Percentiles rank a stretch among this genome's conserved stretches.
phyloP scores from a whole-genome alignment of 257 asterid species.

The Solanum tarapatanum region DNA sequence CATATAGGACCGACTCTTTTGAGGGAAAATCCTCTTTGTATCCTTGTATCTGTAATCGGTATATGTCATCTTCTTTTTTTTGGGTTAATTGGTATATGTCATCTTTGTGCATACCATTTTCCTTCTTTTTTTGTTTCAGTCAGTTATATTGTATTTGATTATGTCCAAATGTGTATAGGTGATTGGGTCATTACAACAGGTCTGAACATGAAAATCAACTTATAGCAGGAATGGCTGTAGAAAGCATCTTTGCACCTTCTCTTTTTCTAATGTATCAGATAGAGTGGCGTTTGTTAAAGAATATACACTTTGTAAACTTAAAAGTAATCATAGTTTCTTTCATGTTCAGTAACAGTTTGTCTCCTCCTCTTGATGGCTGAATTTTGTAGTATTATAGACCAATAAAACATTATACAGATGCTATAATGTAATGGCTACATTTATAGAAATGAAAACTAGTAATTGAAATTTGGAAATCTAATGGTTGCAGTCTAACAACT shows the following conservation, averaged over 20 bases:
- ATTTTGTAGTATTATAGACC: background rate
- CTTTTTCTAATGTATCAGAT: background rate
- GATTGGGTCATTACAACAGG: constrained; percentile 1
- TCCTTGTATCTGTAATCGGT: background rate
- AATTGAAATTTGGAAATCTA: background rate
- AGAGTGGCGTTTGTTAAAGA: constrained; percentile 3
- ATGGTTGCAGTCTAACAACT: background rate
- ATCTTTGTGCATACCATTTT: constrained; percentile 9
- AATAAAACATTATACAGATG: background rate
- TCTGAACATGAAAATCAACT: background rate
- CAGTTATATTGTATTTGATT: background rate
- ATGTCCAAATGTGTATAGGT: constrained; percentile 15
- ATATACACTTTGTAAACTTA: background rate
- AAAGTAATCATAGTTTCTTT: background rate
- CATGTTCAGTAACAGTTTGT: background rate
- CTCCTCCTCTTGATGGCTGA: background rate
- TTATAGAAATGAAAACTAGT: background rate
- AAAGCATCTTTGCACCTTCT: constrained; percentile 5
- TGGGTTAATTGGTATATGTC: background rate
- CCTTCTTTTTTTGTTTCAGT: background rate
- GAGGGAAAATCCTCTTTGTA: background rate
- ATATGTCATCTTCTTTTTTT: background rate
- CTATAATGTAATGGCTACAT: background rate
- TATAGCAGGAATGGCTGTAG: background rate
- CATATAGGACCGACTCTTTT: background rate